These are phyloP conservation scores for Drechslerella stenobrocha DNA, from an alignment of 2,329 filamentous ascomycete genomes.

Conservation along the genomic window DNA sequence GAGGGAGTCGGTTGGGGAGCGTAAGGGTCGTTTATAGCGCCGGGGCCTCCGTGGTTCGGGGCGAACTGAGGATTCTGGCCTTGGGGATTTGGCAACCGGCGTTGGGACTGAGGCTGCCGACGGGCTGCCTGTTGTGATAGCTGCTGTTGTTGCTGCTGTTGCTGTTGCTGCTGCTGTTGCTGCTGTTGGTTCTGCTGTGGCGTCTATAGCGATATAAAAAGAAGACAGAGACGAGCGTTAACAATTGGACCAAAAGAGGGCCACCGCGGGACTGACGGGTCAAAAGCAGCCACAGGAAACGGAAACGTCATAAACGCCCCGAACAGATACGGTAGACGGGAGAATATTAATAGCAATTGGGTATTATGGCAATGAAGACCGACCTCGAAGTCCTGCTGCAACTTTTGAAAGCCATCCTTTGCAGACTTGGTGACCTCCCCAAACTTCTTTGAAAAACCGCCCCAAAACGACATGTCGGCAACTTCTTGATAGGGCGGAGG, in stretches of 20 bases:
- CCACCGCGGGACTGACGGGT: not conserved
- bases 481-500: slow-evolving; percentile 47
- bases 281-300: slow-evolving; percentile 6
- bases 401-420: slow-evolving; percentile 29
- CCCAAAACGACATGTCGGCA: slow-evolving; percentile 46
- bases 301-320: slow-evolving; percentile 1
- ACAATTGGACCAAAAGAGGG: slow-evolving; percentile 11
- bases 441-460: slow-evolving; percentile 39
- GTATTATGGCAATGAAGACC: slow-evolving; percentile 11
- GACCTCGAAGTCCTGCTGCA: slow-evolving; percentile 38
- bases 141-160: slow-evolving; percentile 15
- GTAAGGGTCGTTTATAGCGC: slow-evolving; percentile 35
- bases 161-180: slow-evolving; percentile 10
- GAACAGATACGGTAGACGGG: slow-evolving; percentile 5
- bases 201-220: not conserved
- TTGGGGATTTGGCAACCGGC: slow-evolving; percentile 11
- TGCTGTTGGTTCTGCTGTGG: not conserved
- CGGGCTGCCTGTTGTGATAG: slow-evolving; percentile 31
- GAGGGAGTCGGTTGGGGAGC: slow-evolving; percentile 28
- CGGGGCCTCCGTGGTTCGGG: slow-evolving; percentile 4
- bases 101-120: slow-evolving; percentile 29
- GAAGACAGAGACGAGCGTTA: not conserved
- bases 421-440: slow-evolving; percentile 38
- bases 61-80: not conserved
- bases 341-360: slow-evolving; percentile 6